Base-by-base conservation (phyloP, 805 yeast species). In the Ogataea zsoltii region DNA sequence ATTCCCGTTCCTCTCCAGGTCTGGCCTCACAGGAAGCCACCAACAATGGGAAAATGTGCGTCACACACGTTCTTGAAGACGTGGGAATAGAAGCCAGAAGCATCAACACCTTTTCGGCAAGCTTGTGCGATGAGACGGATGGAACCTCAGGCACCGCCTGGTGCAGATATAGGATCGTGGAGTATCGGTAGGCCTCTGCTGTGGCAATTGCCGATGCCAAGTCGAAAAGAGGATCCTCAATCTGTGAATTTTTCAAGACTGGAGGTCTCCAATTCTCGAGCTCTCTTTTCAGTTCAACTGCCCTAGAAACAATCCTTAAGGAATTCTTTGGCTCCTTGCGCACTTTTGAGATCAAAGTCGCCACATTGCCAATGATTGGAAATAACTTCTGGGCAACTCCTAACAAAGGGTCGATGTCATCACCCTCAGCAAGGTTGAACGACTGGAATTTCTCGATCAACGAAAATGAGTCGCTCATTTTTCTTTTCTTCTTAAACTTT, bases 121-220 rank as follows among this genome's bases (percentile, higher is more conserved):
- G 58, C 41, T 70, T 76, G 45, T 74, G 80, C 1, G 84, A 75
- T 7, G 79, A 62, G 31, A 68, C 58, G 7, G 80, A 75, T 9
- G 85, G 85, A 14, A 82, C 72, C 51, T 83, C 86, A 0, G 89
- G 88, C 3, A 83, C 86, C 1, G 87, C 83, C 56, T 83, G 88
- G 58, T 82, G 86, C 25, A 83, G 62, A 55, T 79, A 82, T 16
- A 83, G 56, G 31, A 83, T 59, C 0, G 85, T 71, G 1, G 87
- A 74, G 58, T 71, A 80, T 32, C 86, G 58, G 60, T 83, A 83
- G 0, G 88, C 83, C 56, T 83, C 88, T 2, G 88, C 88, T 1
- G 88, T 83, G 2, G 87, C 77, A 19, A 83, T 69, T 46, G 85
- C 79, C 9, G 84, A 75, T 4, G 82, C 65, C 25, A 79, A 57